Evolutionary conservation across 2,329 filamentous ascomycete species (phyloP).

Genomic region (Fusarium piperis): DNA sequence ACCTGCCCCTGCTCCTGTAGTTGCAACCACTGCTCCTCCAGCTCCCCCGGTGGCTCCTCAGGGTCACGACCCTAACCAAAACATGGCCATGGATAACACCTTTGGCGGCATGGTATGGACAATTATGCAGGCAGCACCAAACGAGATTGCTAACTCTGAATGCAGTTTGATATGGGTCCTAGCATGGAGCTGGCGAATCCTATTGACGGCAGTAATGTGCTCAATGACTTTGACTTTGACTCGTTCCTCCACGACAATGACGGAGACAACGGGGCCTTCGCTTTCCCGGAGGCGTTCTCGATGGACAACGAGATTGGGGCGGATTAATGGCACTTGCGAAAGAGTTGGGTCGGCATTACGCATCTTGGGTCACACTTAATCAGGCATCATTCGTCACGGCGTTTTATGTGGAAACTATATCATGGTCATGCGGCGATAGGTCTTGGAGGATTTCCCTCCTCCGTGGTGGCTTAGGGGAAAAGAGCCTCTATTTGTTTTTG

Average conservation of each 20-base stretch:
- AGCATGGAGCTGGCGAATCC: slow-evolving; percentile 66
- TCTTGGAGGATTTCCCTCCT: slow-evolving; percentile 43
- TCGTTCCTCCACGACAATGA: slow-evolving; percentile 71
- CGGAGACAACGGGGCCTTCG: slow-evolving; percentile 59
- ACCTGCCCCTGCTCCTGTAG: slow-evolving; percentile 44
- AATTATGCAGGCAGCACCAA: slow-evolving; percentile 7
- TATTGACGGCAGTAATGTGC: slow-evolving; percentile 62
- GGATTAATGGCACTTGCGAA: slow-evolving; percentile 53
- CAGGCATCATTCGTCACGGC: slow-evolving; percentile 53
- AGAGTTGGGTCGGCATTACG: slow-evolving; percentile 42
- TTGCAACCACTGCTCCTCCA: slow-evolving; percentile 45
- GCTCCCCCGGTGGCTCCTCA: slow-evolving; percentile 26
- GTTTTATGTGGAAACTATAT: slow-evolving; percentile 53
- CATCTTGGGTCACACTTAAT: slow-evolving; percentile 49
- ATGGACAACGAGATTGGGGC: slow-evolving; percentile 68
- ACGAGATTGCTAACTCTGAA: slow-evolving; percentile 9
- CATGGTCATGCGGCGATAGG: slow-evolving; percentile 53
- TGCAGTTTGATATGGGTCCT: slow-evolving; percentile 55
- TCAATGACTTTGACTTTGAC: slow-evolving; percentile 75
- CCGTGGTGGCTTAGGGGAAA: slow-evolving; percentile 47
- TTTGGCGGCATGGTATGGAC: slow-evolving; percentile 55
- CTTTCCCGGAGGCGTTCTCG: slow-evolving; percentile 63
- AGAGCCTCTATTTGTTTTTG: slow-evolving; percentile 40
- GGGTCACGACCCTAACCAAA: slow-evolving; percentile 48
- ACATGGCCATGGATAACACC: slow-evolving; percentile 55